Evolutionary conservation across 2,329 filamentous ascomycete species (phyloP).

Genomic region (Sporothrix curviconia): DNA sequence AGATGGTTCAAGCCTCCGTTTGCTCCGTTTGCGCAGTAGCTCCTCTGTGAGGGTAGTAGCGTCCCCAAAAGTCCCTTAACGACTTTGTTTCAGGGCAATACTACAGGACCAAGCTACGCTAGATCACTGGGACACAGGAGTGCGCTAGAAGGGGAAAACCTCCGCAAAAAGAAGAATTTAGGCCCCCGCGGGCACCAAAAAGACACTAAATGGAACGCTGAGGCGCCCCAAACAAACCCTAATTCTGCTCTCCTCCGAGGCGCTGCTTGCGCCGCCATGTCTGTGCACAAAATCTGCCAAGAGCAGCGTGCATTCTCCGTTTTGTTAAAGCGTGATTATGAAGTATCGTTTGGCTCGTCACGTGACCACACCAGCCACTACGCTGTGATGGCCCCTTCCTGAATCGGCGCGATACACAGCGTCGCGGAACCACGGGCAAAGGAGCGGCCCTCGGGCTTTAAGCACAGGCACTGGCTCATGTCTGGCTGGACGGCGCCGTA

Average conservation of each 20-base stretch:
- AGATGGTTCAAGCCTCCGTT: background rate
- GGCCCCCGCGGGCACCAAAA: background rate
- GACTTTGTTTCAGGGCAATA: background rate
- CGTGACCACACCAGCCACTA: no score
- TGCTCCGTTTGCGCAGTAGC: conserved; percentile 6
- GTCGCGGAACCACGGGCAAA: background rate
- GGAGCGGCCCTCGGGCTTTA: background rate
- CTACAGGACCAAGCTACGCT: background rate
- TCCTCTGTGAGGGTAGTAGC: background rate
- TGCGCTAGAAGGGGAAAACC: background rate
- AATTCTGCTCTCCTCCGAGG: background rate
- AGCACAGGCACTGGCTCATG: background rate
- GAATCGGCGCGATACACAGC: no score
- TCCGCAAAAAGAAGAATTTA: background rate
- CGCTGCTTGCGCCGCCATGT: no score
- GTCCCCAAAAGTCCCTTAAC: background rate
- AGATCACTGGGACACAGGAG: background rate
- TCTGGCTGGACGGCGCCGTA: background rate
- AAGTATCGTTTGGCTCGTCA: no score
- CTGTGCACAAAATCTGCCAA: no score
- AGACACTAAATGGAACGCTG: background rate
- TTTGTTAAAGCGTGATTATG: no score
- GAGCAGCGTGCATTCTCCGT: no score
- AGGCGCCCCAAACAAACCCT: background rate
- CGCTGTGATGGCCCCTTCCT: no score